Base-by-base conservation (phyloP, 2,329 filamentous ascomycete genomes). In the Aspergillus novoparasiticus region DNA sequence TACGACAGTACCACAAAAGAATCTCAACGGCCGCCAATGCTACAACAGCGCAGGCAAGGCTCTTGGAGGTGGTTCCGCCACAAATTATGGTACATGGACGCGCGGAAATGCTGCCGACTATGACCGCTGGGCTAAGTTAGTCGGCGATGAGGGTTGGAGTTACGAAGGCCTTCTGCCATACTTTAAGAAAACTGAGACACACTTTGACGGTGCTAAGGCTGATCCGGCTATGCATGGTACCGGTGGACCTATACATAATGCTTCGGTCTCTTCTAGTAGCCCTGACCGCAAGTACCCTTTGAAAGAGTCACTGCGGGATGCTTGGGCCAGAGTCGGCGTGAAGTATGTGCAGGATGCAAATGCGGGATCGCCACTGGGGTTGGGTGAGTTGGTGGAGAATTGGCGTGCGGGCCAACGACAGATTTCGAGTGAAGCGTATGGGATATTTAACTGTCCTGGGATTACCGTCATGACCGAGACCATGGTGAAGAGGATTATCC, bases 91-190 rank as follows among this genome's bases (percentile, higher is more conserved):
- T 65, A 66, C 72, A 6, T 82, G 82, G 75, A 79, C 79, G 28
- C 80, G 82, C 34, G 83, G 82, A 2, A 75, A 78, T 36, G 71
- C 73, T 2, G 68, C 71, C 6, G 82, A 84, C 65, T 85, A 81
- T 64, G 77, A 85, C 26, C 73, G 77, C 51, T 85, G 83, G 83
- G 80, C 76, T 2, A 68, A 75, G 36, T 67, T 76, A 3, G 73
- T 79, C 0, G 75, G 72, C 2, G 82, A 85, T 59, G 55, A 77
- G 1, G 71, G 75, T 2, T 87, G 84, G 76, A 78, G 77, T 63
- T 83, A 82, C 60, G 71, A 82, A 4, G 77, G 77, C 11, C 76
- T 85, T 34, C 73, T 81, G 19, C 80, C 81, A 2, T 86, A 81
- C 71, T 78, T 84, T 60, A 72, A 73, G 43, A 82, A 79, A 62